A percentile compares a stretch with the other conserved stretches of the same genome.
These are phyloP conservation scores for Rheum nobile DNA, from an alignment of 148 eudicot species.

Conservation along the genomic window DNA sequence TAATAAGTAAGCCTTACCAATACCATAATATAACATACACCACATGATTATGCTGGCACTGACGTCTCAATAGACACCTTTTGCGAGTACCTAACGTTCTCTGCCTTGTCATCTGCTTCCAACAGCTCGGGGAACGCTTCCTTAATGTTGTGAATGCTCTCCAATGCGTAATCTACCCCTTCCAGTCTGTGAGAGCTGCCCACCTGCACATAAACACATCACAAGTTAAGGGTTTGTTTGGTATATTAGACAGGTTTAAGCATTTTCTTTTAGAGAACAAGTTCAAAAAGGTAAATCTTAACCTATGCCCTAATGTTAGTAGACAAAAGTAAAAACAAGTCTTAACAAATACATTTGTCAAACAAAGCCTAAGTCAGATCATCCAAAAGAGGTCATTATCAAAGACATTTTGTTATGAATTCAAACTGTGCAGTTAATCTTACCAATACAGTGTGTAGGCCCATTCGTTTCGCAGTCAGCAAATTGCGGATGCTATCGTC, in stretches of 20 bases:
- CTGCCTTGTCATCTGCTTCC: conserved; percentile 37
- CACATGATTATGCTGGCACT: background rate
- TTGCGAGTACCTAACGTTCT: conserved; percentile 27
- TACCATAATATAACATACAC: background rate
- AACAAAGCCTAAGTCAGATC: too few species aligned
- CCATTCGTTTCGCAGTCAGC: conserved; percentile 44
- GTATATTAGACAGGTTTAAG: too few species aligned
- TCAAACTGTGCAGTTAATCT: conserved; percentile 8
- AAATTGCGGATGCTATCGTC: conserved; percentile 80
- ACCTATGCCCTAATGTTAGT: too few species aligned
- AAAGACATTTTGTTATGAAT: background rate
- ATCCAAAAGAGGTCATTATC: background rate
- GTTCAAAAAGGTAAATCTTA: too few species aligned
- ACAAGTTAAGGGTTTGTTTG: too few species aligned
- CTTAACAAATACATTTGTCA: too few species aligned
- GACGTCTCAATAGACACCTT: conserved; percentile 26
- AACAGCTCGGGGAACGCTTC: conserved; percentile 83
- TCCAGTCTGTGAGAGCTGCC: conserved; percentile 48
- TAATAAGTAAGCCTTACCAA: background rate
- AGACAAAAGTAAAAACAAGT: too few species aligned
- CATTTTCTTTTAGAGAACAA: too few species aligned
- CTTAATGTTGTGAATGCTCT: conserved; percentile 82
- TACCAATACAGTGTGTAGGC: conserved; percentile 77
- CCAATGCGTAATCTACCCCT: conserved; percentile 70
- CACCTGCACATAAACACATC: conserved; percentile 29